Evolutionary conservation across 108 stramenopile species (phyloP).

Genomic region (Skeletonema costatum): DNA sequence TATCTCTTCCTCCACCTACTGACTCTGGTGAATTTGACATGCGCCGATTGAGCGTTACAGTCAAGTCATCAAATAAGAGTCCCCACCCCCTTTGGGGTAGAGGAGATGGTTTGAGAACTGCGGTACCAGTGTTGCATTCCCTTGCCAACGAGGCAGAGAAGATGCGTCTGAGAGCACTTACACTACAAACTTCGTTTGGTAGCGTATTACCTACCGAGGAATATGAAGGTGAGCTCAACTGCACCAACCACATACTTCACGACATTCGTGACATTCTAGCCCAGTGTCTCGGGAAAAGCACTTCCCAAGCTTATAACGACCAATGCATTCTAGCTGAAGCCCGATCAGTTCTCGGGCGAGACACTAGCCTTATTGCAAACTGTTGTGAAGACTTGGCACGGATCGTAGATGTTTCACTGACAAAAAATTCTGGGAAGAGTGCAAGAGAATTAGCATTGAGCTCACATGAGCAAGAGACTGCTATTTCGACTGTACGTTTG

Average conservation of each 20-base stretch:
- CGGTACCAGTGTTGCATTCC: constrained; percentile 57
- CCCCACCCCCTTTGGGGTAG: constrained; percentile 49
- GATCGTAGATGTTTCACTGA: constrained; percentile 59
- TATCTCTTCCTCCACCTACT: constrained; percentile 13
- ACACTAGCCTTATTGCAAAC: constrained; percentile 50
- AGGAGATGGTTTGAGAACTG: constrained; percentile 22
- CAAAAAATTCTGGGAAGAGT: constrained; percentile 46
- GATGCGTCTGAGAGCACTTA: constrained; percentile 12
- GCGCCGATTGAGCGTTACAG: constrained; percentile 30
- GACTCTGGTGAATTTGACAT: constrained; percentile 20
- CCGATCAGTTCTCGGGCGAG: constrained; percentile 54
- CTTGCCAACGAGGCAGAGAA: constrained; percentile 33
- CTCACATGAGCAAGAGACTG: constrained; percentile 58
- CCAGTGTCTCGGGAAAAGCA: constrained; percentile 48
- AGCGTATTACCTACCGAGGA: background rate
- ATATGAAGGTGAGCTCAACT: constrained; percentile 41
- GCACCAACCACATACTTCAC: constrained; percentile 45
- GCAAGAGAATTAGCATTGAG: constrained; percentile 60
- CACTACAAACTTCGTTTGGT: background rate
- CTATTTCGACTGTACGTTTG: constrained; percentile 65
- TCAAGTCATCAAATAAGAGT: constrained; percentile 22
- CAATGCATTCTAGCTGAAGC: constrained; percentile 14
- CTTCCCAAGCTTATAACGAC: background rate
- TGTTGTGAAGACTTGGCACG: constrained; percentile 51
- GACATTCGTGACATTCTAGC: constrained; percentile 69